Evolutionary conservation across 208 protist species (phyloP).

Genomic region (Acanthamoeba lenticulata): DNA sequence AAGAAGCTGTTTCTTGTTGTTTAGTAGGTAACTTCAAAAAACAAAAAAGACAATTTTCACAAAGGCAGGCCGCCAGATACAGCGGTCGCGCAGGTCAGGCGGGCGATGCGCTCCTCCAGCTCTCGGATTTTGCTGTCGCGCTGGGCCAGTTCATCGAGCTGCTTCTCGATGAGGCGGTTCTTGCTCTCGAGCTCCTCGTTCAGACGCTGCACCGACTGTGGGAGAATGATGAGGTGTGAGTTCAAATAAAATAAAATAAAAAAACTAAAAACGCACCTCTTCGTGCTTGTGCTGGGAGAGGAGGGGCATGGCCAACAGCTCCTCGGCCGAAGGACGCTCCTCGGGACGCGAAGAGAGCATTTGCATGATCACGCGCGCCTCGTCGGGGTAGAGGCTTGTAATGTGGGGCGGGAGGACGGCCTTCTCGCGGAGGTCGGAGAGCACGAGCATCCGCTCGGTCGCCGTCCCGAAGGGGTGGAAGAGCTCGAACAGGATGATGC

Average conservation of each 20-base stretch:
- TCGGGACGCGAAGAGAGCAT: neutral
- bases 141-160: neutral
- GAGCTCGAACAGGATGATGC: slow-evolving; percentile 80
- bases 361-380: neutral
- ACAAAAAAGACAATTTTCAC: too few species aligned
- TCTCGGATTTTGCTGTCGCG: neutral
- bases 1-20: too few species aligned
- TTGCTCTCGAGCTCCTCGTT: neutral
- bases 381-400: neutral
- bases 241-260: neutral
- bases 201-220: neutral
- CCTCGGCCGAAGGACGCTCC: neutral
- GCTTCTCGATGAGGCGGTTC: slow-evolving; percentile 11
- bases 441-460: slow-evolving; percentile 69
- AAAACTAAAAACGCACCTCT: neutral
- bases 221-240: neutral
- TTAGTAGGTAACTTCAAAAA: too few species aligned
- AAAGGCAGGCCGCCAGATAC: too few species aligned
- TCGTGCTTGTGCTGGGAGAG: slow-evolving; percentile 3
- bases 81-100: neutral
- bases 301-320: neutral
- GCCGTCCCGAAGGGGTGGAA: slow-evolving; percentile 72
- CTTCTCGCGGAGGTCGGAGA: slow-evolving; percentile 61
- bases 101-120: neutral
- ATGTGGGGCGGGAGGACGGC: slow-evolving; percentile 37